Evolutionary conservation across 225 moss, liverwort and hornwort genomes (phyloP).

Genomic region (Sphagnum contortum): DNA sequence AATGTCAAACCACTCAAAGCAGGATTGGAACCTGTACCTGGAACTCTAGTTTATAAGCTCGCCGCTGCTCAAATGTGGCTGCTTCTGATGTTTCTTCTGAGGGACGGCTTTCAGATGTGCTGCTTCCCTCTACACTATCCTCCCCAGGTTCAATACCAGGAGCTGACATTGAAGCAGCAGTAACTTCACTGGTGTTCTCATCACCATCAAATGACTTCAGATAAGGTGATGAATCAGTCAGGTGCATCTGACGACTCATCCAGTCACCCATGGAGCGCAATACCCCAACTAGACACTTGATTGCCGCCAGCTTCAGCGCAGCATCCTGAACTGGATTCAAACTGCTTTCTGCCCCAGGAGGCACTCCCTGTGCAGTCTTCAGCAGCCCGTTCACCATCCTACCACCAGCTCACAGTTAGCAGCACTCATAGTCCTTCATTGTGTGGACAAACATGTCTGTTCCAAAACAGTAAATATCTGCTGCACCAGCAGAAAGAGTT

Average conservation of each 20-base stretch:
- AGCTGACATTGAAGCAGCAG: slow-evolving; percentile 21
- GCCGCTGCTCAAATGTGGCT: slow-evolving; percentile 91
- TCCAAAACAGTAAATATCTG: no score
- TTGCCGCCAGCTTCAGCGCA: slow-evolving; percentile 85
- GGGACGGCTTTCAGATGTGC: slow-evolving; percentile 36
- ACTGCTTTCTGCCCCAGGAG: slow-evolving; percentile 88
- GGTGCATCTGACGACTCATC: slow-evolving; percentile 92
- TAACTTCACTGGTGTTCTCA: slow-evolving; percentile 49
- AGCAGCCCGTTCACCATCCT: slow-evolving; percentile 98
- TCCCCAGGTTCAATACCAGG: slow-evolving; percentile 52
- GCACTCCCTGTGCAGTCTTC: slow-evolving; percentile 96
- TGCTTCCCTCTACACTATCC: slow-evolving; percentile 40
- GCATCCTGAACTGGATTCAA: slow-evolving; percentile 84
- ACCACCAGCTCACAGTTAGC: slow-evolving; percentile 4
- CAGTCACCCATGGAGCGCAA: slow-evolving; percentile 98
- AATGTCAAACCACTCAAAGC: no score
- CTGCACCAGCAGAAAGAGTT: neutral
- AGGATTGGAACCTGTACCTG: slow-evolving; percentile 39
- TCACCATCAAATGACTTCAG: slow-evolving; percentile 73
- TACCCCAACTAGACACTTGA: slow-evolving; percentile 97
- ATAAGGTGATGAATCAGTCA: slow-evolving; percentile 83
- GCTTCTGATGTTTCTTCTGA: slow-evolving; percentile 89
- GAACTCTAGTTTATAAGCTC: slow-evolving; percentile 91
- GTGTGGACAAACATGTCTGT: neutral
- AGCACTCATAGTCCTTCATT: neutral